These are phyloP conservation scores for Rhodofomes roseus DNA, from an alignment of 1,284 basidiomycete genomes.

Conservation along the genomic window DNA sequence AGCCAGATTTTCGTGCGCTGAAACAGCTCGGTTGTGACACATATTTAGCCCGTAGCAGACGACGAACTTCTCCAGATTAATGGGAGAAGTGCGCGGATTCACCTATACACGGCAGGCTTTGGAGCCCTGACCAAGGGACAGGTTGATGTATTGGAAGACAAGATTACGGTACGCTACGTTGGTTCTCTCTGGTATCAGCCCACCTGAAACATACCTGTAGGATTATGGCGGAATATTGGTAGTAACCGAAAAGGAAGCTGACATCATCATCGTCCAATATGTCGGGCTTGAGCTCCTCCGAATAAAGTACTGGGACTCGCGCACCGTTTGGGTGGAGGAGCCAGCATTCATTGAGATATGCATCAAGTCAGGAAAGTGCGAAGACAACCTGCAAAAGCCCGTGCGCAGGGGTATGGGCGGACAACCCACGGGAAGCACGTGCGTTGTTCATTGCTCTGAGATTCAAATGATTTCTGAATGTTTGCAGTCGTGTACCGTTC, in stretches of 20 bases:
- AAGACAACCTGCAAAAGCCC: constrained; percentile 7
- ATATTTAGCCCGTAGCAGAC: background rate
- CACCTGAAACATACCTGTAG: constrained; percentile 1
- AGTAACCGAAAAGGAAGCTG: constrained; percentile 4
- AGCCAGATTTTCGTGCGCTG: background rate
- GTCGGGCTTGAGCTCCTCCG: constrained; percentile 9
- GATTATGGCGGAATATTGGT: constrained; percentile 15
- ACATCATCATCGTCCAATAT: constrained; percentile 18
- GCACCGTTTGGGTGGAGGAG: constrained; percentile 14
- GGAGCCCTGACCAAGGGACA: constrained; percentile 1
- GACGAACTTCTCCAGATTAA: background rate
- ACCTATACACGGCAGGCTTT: background rate
- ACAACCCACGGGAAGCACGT: background rate
- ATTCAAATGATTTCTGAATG: background rate
- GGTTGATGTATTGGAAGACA: background rate
- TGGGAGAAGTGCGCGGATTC: constrained; percentile 1
- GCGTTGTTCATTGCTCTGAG: background rate
- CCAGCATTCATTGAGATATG: constrained; percentile 17
- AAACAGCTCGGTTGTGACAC: no score
- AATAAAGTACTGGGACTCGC: constrained; percentile 7
- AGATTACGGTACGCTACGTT: background rate
- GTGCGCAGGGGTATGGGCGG: constrained; percentile 9
- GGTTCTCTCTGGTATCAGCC: background rate
- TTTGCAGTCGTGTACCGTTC: constrained; percentile 58
- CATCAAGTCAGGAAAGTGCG: constrained; percentile 14